Percentiles rank a stretch among this genome's conserved stretches.
Conservation (phyloP, 2,329 filamentous ascomycete genomes). For the Periconia macrospinosa region DNA sequence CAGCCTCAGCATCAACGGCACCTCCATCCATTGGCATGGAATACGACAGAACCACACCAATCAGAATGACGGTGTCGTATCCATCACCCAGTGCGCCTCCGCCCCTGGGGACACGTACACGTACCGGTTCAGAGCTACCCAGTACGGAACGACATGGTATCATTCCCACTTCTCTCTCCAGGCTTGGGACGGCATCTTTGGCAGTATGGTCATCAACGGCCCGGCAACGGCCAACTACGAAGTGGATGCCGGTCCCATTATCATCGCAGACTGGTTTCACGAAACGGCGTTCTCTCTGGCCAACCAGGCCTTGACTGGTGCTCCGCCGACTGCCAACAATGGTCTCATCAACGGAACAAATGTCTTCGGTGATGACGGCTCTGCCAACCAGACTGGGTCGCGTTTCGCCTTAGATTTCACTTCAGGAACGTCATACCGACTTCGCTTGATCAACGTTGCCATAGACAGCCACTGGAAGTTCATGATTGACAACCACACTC, state of each 20-base stretch:
- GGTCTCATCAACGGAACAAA: slow-evolving; percentile 47
- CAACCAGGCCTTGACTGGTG: slow-evolving; percentile 16
- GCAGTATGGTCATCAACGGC: slow-evolving; percentile 42
- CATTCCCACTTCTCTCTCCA: slow-evolving; percentile 48
- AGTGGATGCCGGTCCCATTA: slow-evolving; percentile 35
- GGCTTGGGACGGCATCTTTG: slow-evolving; percentile 36
- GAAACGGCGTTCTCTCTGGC: slow-evolving; percentile 19
- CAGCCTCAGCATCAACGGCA: slow-evolving; percentile 56
- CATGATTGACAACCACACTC: slow-evolving; percentile 42
- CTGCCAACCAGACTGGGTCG: slow-evolving; percentile 7
- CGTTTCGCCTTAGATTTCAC: slow-evolving; percentile 39
- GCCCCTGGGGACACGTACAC: slow-evolving; percentile 28
- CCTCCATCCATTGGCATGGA: slow-evolving; percentile 63
- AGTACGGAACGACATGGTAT: slow-evolving; percentile 62
- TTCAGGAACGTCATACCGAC: slow-evolving; percentile 41
- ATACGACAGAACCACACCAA: slow-evolving; percentile 50
- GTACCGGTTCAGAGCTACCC: slow-evolving; percentile 54
- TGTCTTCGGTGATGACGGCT: slow-evolving; percentile 23
- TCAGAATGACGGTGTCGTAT: slow-evolving; percentile 56
- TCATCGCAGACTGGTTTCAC: slow-evolving; percentile 39
- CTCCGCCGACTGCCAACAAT: slow-evolving; percentile 37
- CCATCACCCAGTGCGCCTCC: slow-evolving; percentile 40
- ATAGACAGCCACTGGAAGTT: slow-evolving; percentile 41
- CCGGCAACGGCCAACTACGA: slow-evolving; percentile 44
- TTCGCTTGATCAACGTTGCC: slow-evolving; percentile 45